phyloP scores from a whole-genome alignment of 2,329 filamentous ascomycete species.

The Talaromyces sp. region DNA sequence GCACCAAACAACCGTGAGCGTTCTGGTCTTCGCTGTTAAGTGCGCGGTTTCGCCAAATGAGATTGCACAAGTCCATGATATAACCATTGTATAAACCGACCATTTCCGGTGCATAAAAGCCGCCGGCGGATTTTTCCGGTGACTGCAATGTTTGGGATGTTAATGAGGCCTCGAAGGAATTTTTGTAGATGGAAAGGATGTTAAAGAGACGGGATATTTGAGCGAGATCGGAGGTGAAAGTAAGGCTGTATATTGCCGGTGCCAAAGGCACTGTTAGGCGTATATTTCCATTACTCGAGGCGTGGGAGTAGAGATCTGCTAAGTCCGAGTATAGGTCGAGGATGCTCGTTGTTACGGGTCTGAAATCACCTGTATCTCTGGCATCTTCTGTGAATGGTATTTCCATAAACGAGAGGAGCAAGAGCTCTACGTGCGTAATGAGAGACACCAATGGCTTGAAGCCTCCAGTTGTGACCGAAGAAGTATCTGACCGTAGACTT shows the following conservation, averaged over 20 bases:
- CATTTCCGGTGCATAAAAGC: conserved; percentile 56
- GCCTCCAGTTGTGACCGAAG: conserved; percentile 25
- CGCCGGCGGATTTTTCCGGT: conserved; percentile 28
- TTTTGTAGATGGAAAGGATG: conserved; percentile 69
- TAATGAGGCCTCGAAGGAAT: conserved; percentile 64
- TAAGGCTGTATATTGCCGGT: conserved; percentile 65
- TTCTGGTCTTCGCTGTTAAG: conserved; percentile 64
- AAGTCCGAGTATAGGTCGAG: conserved; percentile 68
- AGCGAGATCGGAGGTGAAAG: conserved; percentile 62
- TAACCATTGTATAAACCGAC: conserved; percentile 75
- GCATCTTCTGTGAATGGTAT: conserved; percentile 36
- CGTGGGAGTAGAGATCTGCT: conserved; percentile 55
- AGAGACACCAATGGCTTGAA: conserved; percentile 40
- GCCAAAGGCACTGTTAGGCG: conserved; percentile 67
- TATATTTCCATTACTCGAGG: conserved; percentile 51
- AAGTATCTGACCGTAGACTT: conserved; percentile 29
- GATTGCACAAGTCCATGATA: conserved; percentile 83
- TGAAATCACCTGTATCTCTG: conserved; percentile 17
- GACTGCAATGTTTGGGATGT: conserved; percentile 35
- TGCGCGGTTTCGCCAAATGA: conserved; percentile 72
- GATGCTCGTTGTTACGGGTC: conserved; percentile 48
- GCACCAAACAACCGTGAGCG: conserved; percentile 53
- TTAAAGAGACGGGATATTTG: conserved; percentile 66
- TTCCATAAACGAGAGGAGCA: conserved; percentile 61
- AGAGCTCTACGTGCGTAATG: conserved; percentile 50